Conservation (phyloP, 257 asterid genomes). For the Solanum boliviense region DNA sequence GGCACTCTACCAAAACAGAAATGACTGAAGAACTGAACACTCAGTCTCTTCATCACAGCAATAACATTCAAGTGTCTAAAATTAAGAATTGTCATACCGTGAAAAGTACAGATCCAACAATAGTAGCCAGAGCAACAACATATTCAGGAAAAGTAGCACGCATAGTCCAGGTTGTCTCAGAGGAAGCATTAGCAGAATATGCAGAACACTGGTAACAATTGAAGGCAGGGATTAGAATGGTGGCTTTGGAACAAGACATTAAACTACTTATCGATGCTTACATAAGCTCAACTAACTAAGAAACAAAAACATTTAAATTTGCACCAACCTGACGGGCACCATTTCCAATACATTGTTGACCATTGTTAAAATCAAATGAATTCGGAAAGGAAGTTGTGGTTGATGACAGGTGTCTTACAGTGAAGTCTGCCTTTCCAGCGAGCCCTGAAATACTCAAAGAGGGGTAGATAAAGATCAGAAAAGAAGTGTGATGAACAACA, state of each 20-base stretch:
- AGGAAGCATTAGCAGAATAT: slow-evolving; percentile 62
- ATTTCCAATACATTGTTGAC: slow-evolving; percentile 66
- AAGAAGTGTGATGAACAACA: neutral
- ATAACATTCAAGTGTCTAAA: neutral
- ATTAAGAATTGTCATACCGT: slow-evolving; percentile 37
- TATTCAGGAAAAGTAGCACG: slow-evolving; percentile 93
- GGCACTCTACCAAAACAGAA: neutral
- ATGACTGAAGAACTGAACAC: neutral
- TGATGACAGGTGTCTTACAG: slow-evolving; percentile 90
- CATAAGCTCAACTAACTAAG: slow-evolving; percentile 1
- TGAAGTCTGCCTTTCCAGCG: slow-evolving; percentile 90
- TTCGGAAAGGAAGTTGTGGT: slow-evolving; percentile 54
- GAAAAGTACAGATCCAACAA: slow-evolving; percentile 93
- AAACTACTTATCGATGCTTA: neutral
- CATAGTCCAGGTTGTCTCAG: slow-evolving; percentile 95
- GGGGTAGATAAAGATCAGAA: neutral
- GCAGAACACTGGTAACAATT: slow-evolving; percentile 62
- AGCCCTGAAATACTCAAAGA: slow-evolving; percentile 42
- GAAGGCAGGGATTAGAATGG: slow-evolving; percentile 1
- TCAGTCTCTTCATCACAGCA: neutral
- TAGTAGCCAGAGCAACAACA: slow-evolving; percentile 91
- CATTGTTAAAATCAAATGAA: slow-evolving; percentile 39
- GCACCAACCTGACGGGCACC: slow-evolving; percentile 57
- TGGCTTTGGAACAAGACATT: neutral
- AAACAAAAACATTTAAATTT: neutral